Evolutionary conservation across 345 rosid species (phyloP), one percentile per base, ranked within the genome.

Genomic region (Euphorbia pulcherrima): DNA sequence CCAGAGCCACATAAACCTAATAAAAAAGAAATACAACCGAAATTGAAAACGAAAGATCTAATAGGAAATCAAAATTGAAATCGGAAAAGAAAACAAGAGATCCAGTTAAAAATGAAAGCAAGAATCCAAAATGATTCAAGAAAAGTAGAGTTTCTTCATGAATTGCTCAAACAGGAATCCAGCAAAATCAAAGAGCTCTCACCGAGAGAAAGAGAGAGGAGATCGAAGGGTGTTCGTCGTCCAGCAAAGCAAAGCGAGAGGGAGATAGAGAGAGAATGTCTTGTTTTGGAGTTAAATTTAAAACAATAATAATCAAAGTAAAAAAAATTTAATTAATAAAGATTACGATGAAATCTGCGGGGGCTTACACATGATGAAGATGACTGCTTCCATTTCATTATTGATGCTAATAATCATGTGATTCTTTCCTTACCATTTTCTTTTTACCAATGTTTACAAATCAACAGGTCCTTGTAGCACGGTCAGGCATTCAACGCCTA

Each of bases 301-400:
- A 21, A 9, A 29, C 50, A 44, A 1, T 11, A 17, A 26, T 8
- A 52, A 52, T 1, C 0, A n/a, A 52, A 51, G 2, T n/a, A 0
- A 52, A 52, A 1, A n/a, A 52, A 3, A 52, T 14, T 4, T n/a
- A n/a, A n/a, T n/a, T n/a, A n/a, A 44, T 14, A 4, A 44, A 21
- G 16, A 27, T 27, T 9, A 8, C 2, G 14, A 30, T 10, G 52
- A 6, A 48, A 48, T 12, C 20, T 28, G 61, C 20, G 37, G 61
- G 37, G 37, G n/a, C 61, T 20, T 16, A 57, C 61, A 57, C 37
- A 57, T 57, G 61, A 57, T 27, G 61, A 57, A 26, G 37, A 28
- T 57, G 61, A 57, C 37, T 57, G 20, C 37, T 8, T 53, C 28
- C 28, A 0, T 20, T 8, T 8, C 4, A n/a, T 8, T 21, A n/a